These are phyloP conservation scores for Venturia oleaginea DNA, from an alignment of 2,329 filamentous ascomycete genomes.

Conservation along the genomic window DNA sequence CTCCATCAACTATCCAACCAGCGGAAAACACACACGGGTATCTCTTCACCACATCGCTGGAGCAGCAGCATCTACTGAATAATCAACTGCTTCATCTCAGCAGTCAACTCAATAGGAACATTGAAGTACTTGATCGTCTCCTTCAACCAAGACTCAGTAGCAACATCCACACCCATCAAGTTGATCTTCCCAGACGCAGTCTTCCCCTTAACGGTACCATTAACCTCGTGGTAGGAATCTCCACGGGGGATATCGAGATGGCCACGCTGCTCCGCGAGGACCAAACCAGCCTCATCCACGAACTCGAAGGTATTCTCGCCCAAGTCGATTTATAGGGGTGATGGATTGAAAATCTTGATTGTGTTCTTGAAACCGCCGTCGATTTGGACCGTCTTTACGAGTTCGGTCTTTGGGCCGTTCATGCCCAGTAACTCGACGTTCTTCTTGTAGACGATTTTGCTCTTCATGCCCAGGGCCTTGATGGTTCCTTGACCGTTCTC, in stretches of 20 bases:
- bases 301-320: conserved; percentile 13
- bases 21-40: not conserved
- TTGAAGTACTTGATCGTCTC: conserved; percentile 14
- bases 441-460: conserved; percentile 16
- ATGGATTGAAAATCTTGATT: conserved; percentile 13
- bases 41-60: not conserved
- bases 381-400: conserved; percentile 11
- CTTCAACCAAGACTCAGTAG: conserved; percentile 12
- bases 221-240: conserved; percentile 9
- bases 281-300: conserved; percentile 9
- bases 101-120: conserved; percentile 7
- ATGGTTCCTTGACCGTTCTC: conserved; percentile 15
- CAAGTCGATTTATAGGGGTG: conserved; percentile 15
- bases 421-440: conserved; percentile 14
- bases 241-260: conserved; percentile 11
- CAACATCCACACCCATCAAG: conserved; percentile 10
- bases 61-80: not conserved
- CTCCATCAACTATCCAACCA: not conserved
- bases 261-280: conserved; percentile 9
- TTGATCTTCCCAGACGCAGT: not conserved
- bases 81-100: conserved; percentile 10
- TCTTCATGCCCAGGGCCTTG: conserved; percentile 15
- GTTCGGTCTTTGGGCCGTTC: conserved; percentile 15
- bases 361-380: conserved; percentile 13
- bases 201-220: conserved; percentile 10